A percentile compares a stretch with the other conserved stretches of the same genome.
These are phyloP conservation scores for Gnomoniopsis smithogilvyi DNA, from an alignment of 2,329 filamentous ascomycete genomes.

Conservation along the genomic window DNA sequence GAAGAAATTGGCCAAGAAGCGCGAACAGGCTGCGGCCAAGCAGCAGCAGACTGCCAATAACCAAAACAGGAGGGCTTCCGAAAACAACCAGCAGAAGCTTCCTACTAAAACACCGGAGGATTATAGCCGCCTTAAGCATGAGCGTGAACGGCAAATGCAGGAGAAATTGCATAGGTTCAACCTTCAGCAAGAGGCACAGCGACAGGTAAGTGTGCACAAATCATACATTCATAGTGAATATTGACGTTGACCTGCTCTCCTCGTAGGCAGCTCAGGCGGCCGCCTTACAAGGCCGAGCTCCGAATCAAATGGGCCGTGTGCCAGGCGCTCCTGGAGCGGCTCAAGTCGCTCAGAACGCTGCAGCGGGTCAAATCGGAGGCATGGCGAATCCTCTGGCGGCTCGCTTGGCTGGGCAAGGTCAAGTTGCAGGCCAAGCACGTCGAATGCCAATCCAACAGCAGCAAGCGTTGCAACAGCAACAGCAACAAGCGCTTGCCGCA, in stretches of 20 bases:
- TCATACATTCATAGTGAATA: conserved; percentile 25
- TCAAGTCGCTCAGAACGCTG: conserved; percentile 33
- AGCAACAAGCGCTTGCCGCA: conserved; percentile 34
- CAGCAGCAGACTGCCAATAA: conserved; percentile 76
- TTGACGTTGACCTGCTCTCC: conserved; percentile 27
- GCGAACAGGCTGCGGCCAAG: conserved; percentile 81
- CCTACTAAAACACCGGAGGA: conserved; percentile 78
- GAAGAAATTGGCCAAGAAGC: conserved; percentile 92
- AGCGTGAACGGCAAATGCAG: conserved; percentile 70
- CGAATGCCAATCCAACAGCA: conserved; percentile 49
- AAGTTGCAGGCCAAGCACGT: conserved; percentile 43
- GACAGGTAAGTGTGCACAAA: conserved; percentile 45
- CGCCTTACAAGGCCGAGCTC: conserved; percentile 44
- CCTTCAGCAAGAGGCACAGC: conserved; percentile 56
- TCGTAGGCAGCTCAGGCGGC: conserved; percentile 7
- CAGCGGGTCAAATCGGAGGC: conserved; percentile 21
- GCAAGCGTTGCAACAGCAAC: conserved; percentile 28
- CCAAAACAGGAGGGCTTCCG: conserved; percentile 78
- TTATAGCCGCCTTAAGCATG: conserved; percentile 84
- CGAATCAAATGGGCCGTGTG: conserved; percentile 43
- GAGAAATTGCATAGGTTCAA: conserved; percentile 56
- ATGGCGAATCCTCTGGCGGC: conserved; percentile 24
- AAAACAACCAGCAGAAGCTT: conserved; percentile 47
- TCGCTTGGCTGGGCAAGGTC: conserved; percentile 37
- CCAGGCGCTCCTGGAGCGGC: conserved; percentile 37